These are phyloP conservation scores for Rhytidiadelphus loreus DNA, from an alignment of 225 moss, liverwort and hornwort species.

Conservation along the genomic window DNA sequence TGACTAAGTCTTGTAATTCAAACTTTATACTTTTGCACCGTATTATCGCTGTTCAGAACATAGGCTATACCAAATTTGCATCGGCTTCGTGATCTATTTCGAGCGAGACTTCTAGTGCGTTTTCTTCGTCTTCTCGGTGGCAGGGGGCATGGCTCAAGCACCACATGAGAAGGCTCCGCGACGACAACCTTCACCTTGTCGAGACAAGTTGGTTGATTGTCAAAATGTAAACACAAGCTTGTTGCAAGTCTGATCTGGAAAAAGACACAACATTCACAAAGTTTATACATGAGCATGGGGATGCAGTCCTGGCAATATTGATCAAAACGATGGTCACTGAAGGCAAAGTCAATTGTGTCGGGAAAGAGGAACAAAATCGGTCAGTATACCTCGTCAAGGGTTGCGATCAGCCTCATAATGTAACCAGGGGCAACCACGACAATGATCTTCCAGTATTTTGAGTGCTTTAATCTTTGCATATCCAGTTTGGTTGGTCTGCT, in stretches of 20 bases:
- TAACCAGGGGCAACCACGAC: constrained; percentile 20
- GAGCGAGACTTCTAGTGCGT: constrained; percentile 6
- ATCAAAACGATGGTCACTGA: background rate
- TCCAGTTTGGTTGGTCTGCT: background rate
- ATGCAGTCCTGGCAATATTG: background rate
- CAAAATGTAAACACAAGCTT: constrained; percentile 27
- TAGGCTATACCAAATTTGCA: background rate
- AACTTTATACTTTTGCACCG: background rate
- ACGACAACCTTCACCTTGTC: background rate
- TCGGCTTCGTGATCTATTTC: constrained; percentile 22
- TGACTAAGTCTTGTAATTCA: background rate
- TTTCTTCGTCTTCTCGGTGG: background rate
- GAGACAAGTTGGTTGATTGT: constrained; percentile 2
- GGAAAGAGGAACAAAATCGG: background rate
- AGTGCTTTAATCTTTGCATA: background rate
- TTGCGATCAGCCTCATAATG: constrained; percentile 14
- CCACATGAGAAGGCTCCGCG: background rate
- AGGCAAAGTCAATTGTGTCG: background rate
- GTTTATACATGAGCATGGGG: background rate
- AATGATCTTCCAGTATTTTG: constrained; percentile 19
- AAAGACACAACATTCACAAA: background rate
- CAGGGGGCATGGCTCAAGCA: background rate
- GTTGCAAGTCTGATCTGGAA: constrained; percentile 35
- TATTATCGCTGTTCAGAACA: background rate
- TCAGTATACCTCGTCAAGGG: constrained; percentile 19